Percentiles rank a stretch among this genome's conserved stretches.
These are phyloP conservation scores for Kluyveromyces starmeri DNA, from an alignment of 805 yeast genomes.

Conservation along the genomic window DNA sequence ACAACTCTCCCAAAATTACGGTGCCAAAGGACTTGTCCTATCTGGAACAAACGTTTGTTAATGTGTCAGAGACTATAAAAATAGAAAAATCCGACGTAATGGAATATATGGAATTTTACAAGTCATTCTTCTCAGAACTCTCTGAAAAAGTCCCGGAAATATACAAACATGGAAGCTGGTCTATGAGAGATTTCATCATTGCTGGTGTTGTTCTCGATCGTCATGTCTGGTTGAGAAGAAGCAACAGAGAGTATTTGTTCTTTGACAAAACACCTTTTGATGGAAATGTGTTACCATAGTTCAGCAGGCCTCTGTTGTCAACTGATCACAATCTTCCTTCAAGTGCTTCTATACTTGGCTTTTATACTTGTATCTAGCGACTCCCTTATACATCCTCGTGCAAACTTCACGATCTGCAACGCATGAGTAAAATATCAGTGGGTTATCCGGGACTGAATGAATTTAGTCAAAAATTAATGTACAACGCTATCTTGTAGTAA, in stretches of 20 bases:
- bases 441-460: too few relatives aligned
- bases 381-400: too few relatives aligned
- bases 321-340: too few relatives aligned
- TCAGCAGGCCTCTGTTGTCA: too few relatives aligned
- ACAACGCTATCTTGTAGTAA: too few relatives aligned
- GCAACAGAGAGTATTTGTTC: conserved; percentile 31
- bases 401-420: too few relatives aligned
- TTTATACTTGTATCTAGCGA: neutral
- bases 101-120: conserved; percentile 46
- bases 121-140: conserved; percentile 42
- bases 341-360: too few relatives aligned
- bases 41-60: conserved; percentile 34
- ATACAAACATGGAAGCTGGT: conserved; percentile 40
- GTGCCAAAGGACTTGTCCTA: conserved; percentile 40
- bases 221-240: conserved; percentile 36
- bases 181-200: conserved; percentile 32
- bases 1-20: conserved; percentile 35
- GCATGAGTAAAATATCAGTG: too few relatives aligned
- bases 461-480: too few relatives aligned
- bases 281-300: too few relatives aligned
- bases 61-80: conserved; percentile 30
- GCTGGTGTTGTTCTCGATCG: conserved; percentile 47
- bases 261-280: conserved; percentile 17
- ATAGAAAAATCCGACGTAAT: conserved; percentile 45
- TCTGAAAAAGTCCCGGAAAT: conserved; percentile 47